Conservation (phyloP, 129 eudicot genomes). For the Helianthus annuus region DNA sequence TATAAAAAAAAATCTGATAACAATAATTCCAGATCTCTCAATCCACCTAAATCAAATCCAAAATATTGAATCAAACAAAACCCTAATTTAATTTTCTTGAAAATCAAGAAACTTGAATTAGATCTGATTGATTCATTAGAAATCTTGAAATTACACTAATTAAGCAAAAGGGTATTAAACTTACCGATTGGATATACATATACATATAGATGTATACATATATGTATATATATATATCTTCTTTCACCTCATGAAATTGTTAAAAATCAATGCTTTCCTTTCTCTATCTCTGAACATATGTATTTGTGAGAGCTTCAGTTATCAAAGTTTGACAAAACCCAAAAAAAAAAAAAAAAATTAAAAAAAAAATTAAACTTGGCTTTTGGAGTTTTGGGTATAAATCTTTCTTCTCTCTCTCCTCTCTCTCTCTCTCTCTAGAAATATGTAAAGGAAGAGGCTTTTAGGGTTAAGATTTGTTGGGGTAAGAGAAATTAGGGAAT, state of each 20-base stretch:
- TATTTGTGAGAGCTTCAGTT: conserved; percentile 45
- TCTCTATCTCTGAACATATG: conserved; percentile 27
- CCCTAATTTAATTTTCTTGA: conserved; percentile 18
- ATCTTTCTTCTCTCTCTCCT: conserved; percentile 27
- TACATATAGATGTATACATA: background rate
- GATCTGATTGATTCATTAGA: conserved; percentile 40
- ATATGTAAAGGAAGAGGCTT: conserved; percentile 45
- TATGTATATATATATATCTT: background rate
- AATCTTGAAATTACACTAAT: background rate
- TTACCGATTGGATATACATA: conserved; percentile 47
- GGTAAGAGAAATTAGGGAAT: conserved; percentile 19
- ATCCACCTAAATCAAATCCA: no score
- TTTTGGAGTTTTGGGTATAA: conserved; percentile 16
- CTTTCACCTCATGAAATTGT: conserved; percentile 42
- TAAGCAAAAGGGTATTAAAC: conserved; percentile 33
- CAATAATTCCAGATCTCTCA: conserved; percentile 48
- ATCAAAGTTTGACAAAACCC: conserved; percentile 29
- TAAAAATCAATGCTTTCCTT: conserved; percentile 16
- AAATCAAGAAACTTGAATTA: conserved; percentile 31
- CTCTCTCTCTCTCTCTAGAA: conserved; percentile 38
- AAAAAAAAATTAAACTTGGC: background rate
- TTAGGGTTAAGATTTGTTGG: conserved; percentile 37
- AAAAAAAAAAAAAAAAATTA: conserved; percentile 2
- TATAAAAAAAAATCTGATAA: conserved; percentile 1
- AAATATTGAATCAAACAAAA: background rate